Percentiles rank a stretch among this genome's conserved stretches.
These are phyloP conservation scores for Boechera divaricarpa DNA, from an alignment of 345 rosid species.

Conservation along the genomic window DNA sequence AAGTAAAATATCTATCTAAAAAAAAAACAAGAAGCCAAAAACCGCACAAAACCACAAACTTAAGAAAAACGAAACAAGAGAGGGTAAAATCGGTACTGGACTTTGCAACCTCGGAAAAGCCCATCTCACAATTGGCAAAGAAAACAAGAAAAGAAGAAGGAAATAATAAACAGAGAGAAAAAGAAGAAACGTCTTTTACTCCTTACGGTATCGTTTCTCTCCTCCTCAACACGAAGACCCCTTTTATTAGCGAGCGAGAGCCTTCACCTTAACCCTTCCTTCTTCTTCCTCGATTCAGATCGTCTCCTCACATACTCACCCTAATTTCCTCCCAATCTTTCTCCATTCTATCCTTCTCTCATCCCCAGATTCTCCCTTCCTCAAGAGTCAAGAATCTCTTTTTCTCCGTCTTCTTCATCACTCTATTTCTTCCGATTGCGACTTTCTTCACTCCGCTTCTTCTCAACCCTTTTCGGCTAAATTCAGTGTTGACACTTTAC, in stretches of 20 bases:
- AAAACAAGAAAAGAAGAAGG: neutral
- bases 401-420: conserved; percentile 18
- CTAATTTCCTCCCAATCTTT: conserved; percentile 13
- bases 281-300: conserved; percentile 41
- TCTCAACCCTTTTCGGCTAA: neutral
- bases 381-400: neutral
- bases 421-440: conserved; percentile 29
- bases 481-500: neutral
- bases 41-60: no score
- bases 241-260: conserved; percentile 4
- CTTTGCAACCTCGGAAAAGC: conserved; percentile 4
- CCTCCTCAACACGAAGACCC: conserved; percentile 18
- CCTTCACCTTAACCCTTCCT: conserved; percentile 11
- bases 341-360: conserved; percentile 10
- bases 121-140: neutral
- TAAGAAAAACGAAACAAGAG: neutral
- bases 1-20: no score
- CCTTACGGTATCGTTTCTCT: conserved; percentile 31
- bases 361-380: conserved; percentile 17
- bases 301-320: conserved; percentile 25
- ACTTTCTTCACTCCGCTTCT: neutral
- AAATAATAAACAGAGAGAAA: neutral
- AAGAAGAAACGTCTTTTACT: conserved; percentile 12
- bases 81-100: neutral
- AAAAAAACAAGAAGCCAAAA: no score